Percentiles rank a stretch among this genome's conserved stretches.
Conservation (phyloP, 352 stramenopile genomes). For the Plasmopara viticola region DNA sequence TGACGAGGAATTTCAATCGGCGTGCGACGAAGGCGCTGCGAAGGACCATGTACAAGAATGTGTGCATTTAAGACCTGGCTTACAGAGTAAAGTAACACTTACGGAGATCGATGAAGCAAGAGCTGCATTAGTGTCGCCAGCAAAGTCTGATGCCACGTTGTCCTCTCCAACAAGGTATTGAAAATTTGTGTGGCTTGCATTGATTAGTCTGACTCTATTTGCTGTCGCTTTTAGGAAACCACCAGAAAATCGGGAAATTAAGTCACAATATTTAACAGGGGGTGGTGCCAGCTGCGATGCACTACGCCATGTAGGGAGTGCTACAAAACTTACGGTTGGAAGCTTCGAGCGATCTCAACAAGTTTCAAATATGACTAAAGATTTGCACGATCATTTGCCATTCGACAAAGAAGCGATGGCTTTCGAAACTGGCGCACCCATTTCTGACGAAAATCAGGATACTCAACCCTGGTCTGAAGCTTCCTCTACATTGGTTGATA, state of each 20-base stretch:
- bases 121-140: not conserved
- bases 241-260: not conserved
- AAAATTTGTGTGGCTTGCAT: not conserved
- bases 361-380: too few species aligned
- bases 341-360: not conserved
- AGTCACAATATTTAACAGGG: not conserved
- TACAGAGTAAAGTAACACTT: conserved; percentile 7
- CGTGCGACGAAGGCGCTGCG: not conserved
- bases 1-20: not conserved
- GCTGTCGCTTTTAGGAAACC: not conserved
- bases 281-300: not conserved
- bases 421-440: not conserved
- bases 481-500: not conserved
- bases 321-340: not conserved
- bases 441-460: not conserved
- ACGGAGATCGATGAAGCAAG: not conserved
- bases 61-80: not conserved
- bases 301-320: not conserved
- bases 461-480: not conserved
- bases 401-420: not conserved
- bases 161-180: conserved; percentile 19
- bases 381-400: not conserved
- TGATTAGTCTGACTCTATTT: not conserved
- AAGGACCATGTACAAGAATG: conserved; percentile 4
- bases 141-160: not conserved